A percentile compares a stretch with the other conserved stretches of the same genome.
phyloP scores from a whole-genome alignment of 176 grass and related monocot species.

The Themeda triandra region DNA sequence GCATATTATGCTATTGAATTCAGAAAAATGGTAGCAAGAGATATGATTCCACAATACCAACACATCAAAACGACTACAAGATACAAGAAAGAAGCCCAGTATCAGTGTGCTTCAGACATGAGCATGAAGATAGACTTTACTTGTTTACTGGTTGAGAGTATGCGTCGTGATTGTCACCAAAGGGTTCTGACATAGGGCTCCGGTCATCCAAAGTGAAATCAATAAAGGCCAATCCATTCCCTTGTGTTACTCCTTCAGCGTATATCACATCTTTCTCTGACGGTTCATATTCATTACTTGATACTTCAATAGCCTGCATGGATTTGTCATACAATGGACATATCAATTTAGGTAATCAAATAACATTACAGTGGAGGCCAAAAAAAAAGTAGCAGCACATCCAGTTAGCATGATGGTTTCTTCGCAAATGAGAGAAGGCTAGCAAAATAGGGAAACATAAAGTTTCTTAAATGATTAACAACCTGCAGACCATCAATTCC shows the following conservation, averaged over 20 bases:
- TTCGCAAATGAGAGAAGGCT: background rate
- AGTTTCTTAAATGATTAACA: background rate
- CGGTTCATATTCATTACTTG: conserved; percentile 97
- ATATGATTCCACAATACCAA: conserved; percentile 2
- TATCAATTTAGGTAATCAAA: background rate
- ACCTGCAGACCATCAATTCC: background rate
- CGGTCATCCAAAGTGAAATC: conserved; percentile 85
- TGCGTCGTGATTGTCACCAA: conserved; percentile 60
- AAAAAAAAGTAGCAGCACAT: background rate
- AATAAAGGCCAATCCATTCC: conserved; percentile 85
- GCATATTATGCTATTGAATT: background rate
- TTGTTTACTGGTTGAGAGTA: conserved; percentile 64
- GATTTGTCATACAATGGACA: conserved; percentile 10
- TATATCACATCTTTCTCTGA: conserved; percentile 90
- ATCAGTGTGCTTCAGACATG: background rate
- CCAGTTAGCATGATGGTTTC: background rate
- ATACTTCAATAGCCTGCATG: conserved; percentile 88
- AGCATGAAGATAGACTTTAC: conserved; percentile 44
- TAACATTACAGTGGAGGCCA: background rate
- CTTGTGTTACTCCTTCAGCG: conserved; percentile 96
- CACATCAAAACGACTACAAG: background rate
- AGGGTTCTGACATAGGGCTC: conserved; percentile 82
- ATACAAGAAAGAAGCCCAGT: background rate
- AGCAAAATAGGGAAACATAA: background rate
- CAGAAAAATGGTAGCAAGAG: background rate